phyloP scores from a whole-genome alignment of 495 filamentous ascomycete genomes.

The Trichocladium antarcticum region DNA sequence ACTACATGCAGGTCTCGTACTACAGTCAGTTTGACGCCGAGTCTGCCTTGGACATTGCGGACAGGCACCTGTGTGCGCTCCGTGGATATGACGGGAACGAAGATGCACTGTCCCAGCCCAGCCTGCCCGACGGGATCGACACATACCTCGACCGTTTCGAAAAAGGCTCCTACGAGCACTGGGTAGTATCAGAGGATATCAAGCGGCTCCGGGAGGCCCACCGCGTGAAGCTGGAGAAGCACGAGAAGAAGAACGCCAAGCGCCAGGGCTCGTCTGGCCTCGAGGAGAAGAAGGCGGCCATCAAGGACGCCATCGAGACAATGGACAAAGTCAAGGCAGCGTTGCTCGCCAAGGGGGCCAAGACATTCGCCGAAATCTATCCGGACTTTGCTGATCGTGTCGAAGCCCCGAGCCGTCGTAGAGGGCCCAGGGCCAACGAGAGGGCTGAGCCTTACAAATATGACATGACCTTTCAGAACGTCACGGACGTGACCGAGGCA shows the following conservation, averaged over 20 bases:
- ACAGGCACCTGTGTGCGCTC: slow-evolving; percentile 38
- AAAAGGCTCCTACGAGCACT: slow-evolving; percentile 44
- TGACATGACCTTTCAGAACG: slow-evolving; percentile 35
- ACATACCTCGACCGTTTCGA: slow-evolving; percentile 36
- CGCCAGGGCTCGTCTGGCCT: slow-evolving; percentile 24
- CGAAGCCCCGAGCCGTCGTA: background rate
- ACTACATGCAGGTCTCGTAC: slow-evolving; percentile 18
- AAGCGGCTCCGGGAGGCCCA: slow-evolving; percentile 3
- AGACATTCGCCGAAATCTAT: slow-evolving; percentile 52
- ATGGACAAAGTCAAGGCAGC: slow-evolving; percentile 43
- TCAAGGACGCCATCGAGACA: slow-evolving; percentile 37
- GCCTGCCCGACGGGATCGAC: slow-evolving; percentile 20
- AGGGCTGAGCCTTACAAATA: slow-evolving; percentile 32
- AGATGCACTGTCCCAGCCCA: background rate
- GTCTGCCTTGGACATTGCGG: slow-evolving; percentile 47
- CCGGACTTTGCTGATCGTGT: slow-evolving; percentile 35
- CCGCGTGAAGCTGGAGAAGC: slow-evolving; percentile 15
- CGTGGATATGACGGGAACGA: slow-evolving; percentile 31
- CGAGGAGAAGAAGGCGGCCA: slow-evolving; percentile 41
- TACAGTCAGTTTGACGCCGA: slow-evolving; percentile 21
- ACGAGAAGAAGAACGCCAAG: slow-evolving; percentile 26
- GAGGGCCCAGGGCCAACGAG: background rate
- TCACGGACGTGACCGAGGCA: slow-evolving; percentile 41
- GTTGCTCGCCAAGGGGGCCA: slow-evolving; percentile 47
- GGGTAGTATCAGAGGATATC: slow-evolving; percentile 33